phyloP scores from a whole-genome alignment of 768 basidiomycete genomes.

The Amanita rimosa region DNA sequence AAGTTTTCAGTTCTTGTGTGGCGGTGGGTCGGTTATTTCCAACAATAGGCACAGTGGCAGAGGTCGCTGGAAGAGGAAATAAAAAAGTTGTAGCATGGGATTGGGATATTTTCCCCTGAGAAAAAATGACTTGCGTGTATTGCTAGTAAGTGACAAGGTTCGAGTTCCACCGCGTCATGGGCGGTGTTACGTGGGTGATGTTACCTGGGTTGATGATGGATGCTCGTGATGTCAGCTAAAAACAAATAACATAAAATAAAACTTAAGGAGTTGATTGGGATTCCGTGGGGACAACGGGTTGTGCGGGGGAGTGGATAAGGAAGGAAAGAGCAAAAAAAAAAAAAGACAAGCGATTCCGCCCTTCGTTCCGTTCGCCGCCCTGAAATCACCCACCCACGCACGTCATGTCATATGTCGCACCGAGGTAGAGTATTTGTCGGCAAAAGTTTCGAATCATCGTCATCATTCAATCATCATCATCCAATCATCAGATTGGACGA shows the following conservation, averaged over 20 bases:
- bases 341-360: no score
- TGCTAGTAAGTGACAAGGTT: no score
- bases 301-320: no score
- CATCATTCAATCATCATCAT: no score
- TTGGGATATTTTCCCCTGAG: no score
- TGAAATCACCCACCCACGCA: not conserved
- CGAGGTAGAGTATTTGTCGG: no score
- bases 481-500: no score
- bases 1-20: not conserved
- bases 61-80: not conserved
- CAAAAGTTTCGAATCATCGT: no score
- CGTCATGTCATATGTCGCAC: not conserved
- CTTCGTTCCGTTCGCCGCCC: not conserved
- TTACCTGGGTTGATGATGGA: no score
- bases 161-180: not conserved
- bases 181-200: not conserved
- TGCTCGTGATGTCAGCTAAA: conserved; percentile 1
- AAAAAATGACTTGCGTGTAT: no score
- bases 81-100: not conserved
- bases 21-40: not conserved
- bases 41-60: conserved; percentile 1
- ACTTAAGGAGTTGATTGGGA: not conserved
- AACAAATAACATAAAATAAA: no score
- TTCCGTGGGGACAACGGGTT: not conserved
- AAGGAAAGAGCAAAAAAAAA: no score